Base-by-base conservation (phyloP, 441 rosid species). In the Croton setiger region DNA sequence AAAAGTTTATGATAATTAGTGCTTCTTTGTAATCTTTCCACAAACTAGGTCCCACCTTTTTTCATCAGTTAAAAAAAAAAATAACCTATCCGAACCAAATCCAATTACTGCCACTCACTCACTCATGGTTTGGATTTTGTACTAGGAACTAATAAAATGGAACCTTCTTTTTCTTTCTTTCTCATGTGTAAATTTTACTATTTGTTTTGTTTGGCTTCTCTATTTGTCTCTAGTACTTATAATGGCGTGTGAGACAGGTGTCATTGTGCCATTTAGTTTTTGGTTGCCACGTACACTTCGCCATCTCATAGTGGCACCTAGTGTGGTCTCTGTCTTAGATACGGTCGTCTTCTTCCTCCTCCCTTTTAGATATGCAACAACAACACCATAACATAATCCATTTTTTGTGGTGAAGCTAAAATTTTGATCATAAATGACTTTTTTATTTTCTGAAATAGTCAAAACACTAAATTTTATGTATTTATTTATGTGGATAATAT, bases 211-310 rank as follows among this genome's bases (percentile, higher is more conserved):
- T 51, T 65, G 47, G 51, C 59, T 35, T 57, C 14, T 57, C 13
- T 69, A 27, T 52, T 71, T 65, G 76, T 75, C 70, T 61, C 69
- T 45, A 37, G 1, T 35, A 51, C 7, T 23, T 17, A 59, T 58
- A 60, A 10, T 37, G 10, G 6, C 45, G 13, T 4, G 15, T 14
- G 8, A 31, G 15, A 60, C 3, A 15, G 7, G 1, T 39, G 43
- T 39, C 31, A 49, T 18, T 31, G 3, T 58, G 56, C 39, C 10
- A 6, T 41, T 1, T 41, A 2, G 27, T 44, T 52, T 13, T 1
- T 35, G 2, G 7, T 37, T 2, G 73, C 68, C 83, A 67, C 66
- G 62, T 49, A 69, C 4, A 39, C 48, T 21, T 69, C 55, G 17
- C 14, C 27, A 8, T 51, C 43, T 18, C 18, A n/a, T 58, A 37